A percentile compares a stretch with the other conserved stretches of the same genome.
Conservation (phyloP, 176 grass and related monocot genomes). For the Tillandsia fasciculata region DNA sequence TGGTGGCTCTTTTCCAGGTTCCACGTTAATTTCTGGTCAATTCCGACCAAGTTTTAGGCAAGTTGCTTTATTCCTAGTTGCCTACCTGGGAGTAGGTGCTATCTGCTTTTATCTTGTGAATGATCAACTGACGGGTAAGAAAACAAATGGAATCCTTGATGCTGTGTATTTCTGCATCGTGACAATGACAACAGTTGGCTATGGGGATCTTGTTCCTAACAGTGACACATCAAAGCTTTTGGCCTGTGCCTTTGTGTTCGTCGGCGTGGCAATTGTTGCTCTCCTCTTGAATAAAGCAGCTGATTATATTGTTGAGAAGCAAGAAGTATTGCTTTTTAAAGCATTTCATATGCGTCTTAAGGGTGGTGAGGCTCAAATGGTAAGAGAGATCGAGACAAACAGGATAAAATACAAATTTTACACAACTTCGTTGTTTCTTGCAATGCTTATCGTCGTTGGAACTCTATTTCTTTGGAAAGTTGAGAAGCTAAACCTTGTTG, state of each 20-base stretch:
- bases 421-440: slow-evolving; percentile 32
- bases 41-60: slow-evolving; percentile 45
- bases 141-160: slow-evolving; percentile 62
- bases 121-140: slow-evolving; percentile 53
- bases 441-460: slow-evolving; percentile 27
- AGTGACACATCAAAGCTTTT: slow-evolving; percentile 56
- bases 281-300: slow-evolving; percentile 64
- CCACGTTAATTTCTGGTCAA: slow-evolving; percentile 34
- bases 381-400: slow-evolving; percentile 47
- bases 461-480: slow-evolving; percentile 71
- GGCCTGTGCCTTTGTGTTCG: slow-evolving; percentile 66
- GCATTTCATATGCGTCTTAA: slow-evolving; percentile 54
- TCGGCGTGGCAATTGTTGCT: slow-evolving; percentile 54
- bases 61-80: slow-evolving; percentile 38
- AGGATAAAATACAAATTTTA: slow-evolving; percentile 77
- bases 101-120: slow-evolving; percentile 53
- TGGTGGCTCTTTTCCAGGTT: slow-evolving; percentile 16
- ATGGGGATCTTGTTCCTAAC: slow-evolving; percentile 72
- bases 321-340: slow-evolving; percentile 72
- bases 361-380: slow-evolving; percentile 33
- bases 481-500: slow-evolving; percentile 66
- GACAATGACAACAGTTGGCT: slow-evolving; percentile 88
- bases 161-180: slow-evolving; percentile 78
- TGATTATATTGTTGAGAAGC: slow-evolving; percentile 86
- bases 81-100: slow-evolving; percentile 53